Base-by-base conservation (phyloP, 768 basidiomycete species). In the Tulasnella sp. region DNA sequence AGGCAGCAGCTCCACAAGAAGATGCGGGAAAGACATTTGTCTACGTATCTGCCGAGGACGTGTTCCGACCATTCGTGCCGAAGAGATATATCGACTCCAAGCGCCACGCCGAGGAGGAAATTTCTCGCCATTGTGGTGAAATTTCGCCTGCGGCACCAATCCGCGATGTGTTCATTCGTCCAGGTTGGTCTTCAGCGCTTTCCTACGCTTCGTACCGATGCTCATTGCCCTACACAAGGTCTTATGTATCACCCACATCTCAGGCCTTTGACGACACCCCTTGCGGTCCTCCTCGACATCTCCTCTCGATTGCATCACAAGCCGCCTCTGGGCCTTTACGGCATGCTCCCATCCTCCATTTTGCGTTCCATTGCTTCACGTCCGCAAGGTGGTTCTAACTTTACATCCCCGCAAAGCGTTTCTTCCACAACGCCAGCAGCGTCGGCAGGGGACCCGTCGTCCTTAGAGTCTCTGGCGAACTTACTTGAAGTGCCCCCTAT, bases 161-260 rank as follows among this genome's bases (percentile, higher is more conserved):
- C 81, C 86, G 92, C 76, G 91, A 89, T 11, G 89, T 97, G 22
- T 93, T 92, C 83, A 87, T 99, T 79, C 87, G 97, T 77, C 97
- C 97, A 42, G 93, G 97, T 98, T 82, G 80, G 92, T 84, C 34
- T 54, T 72, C 74, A 1, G 15, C 58, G 25, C 58, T 37, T 74
- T 76, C 67, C 67, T 42, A 73, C 42, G 71, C 49, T 36, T 58
- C 19, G 68, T 25, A 12, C 12, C 29, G 19, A 58, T 73, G 49
- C 40, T 52, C 73, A 77, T 74, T 74, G 76, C 77, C 37, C 70
- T 42, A 34, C 74, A 0, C 71, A 82, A 95, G 97, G 96, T 79
- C 86, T 99, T 73, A 94, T 99, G 79, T 99, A 99, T 84, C 97
- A 99, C 81, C 92, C 97, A 11, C 95, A 97, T 83, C 86, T 91